A percentile compares a stretch with the other conserved stretches of the same genome.
phyloP scores from a whole-genome alignment of 2,329 filamentous ascomycete species.

The Verticillium albo-atrum region DNA sequence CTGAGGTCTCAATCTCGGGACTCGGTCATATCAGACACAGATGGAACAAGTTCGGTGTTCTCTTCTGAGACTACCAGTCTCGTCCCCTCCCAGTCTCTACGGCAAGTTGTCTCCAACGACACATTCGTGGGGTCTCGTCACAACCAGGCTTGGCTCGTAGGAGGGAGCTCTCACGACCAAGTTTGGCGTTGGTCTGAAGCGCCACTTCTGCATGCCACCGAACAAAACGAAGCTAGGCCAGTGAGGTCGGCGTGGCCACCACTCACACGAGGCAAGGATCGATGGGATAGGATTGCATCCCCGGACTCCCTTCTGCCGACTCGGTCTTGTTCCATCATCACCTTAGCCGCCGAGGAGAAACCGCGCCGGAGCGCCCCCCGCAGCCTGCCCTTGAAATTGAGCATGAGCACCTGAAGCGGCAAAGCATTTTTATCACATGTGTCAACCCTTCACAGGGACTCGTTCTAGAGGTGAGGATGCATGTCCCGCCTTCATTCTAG shows the following conservation, averaged over 20 bases:
- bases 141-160: neutral
- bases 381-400: neutral
- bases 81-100: too few species aligned
- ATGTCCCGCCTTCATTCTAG: neutral
- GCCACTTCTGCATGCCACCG: neutral
- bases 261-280: neutral
- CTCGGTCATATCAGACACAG: too few species aligned
- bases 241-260: neutral
- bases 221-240: neutral
- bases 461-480: neutral
- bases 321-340: neutral
- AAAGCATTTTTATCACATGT: neutral
- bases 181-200: neutral
- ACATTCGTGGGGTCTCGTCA: too few species aligned
- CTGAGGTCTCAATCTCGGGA: too few species aligned
- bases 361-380: neutral
- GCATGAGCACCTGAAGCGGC: neutral
- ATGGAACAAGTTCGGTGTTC: too few species aligned
- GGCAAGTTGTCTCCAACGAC: too few species aligned
- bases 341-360: neutral
- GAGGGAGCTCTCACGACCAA: neutral
- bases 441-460: neutral
- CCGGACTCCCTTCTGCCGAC: neutral
- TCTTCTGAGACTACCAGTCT: too few species aligned
- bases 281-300: neutral